Base-by-base conservation (phyloP, 2,329 filamentous ascomycete genomes). In the Ophiostoma himal-ulmi region DNA sequence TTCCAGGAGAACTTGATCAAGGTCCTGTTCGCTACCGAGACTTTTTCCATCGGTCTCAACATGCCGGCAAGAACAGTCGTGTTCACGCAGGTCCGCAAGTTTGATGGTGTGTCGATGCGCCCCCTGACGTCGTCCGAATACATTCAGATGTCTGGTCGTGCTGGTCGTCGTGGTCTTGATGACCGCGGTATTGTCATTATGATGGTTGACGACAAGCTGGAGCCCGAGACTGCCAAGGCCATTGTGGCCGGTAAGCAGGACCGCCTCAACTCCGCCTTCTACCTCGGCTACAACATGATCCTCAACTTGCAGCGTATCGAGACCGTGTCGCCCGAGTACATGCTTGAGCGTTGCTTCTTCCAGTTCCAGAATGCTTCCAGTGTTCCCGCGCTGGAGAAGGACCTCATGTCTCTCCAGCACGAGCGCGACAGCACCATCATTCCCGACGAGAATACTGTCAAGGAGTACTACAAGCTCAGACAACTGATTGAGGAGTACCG, bases 51-150 rank as follows among this genome's bases (percentile, higher is more conserved):
- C 74, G 95, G 95, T 72, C 82, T 99, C 71, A 99, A 99, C 84
- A 98, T 99, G 95, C 95, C 95, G 74, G 95, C 95, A 36, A 97
- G 97, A 83, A 99, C 95, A 0, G 95, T 99, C 1, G 94, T 99
- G n/a, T 99, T 99, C 79, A 97, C 95, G 0, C 94, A 91, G 75
- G 93, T 99, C 11, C 91, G 91, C 69, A 99, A 99, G 78, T 99
- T 94, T 78, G 95, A 99, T 77, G 96, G 96, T 71, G 85, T 89
- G 7, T 85, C 86, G 71, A 87, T 88, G 75, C 87, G 94, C 73
- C 96, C 94, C 80, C 86, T 98, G 26, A 97, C 94, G 0, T 93
- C 93, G 1, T 97, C 93, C 13, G 95, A 99, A 77, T 99, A 98
- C 80, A 92, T 99, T 69, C 95, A 99, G 78, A 99, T 99, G 95